Conservation (phyloP, 2,329 filamentous ascomycete genomes). For the Epicoccum sorghinum region DNA sequence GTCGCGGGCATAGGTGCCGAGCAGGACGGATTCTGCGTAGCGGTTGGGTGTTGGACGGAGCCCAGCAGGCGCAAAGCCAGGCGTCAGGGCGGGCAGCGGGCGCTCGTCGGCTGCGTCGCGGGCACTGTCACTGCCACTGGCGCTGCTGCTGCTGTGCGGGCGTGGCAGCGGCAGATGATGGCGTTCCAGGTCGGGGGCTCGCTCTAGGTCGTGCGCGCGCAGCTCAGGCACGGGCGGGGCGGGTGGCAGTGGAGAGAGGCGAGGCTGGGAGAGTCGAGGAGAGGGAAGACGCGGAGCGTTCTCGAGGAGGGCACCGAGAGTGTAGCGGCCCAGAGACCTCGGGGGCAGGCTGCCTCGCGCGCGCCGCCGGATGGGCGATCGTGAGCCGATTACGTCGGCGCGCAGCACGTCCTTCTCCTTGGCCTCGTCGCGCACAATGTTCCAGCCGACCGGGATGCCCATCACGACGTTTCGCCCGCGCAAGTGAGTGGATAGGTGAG, state of each 20-base stretch:
- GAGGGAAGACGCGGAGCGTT: constrained; percentile 23
- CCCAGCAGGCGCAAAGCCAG: constrained; percentile 44
- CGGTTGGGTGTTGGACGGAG: constrained; percentile 13
- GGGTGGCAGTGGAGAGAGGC: constrained; percentile 34
- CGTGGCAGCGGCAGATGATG: neutral
- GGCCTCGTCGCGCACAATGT: constrained; percentile 58
- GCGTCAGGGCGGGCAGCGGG: constrained; percentile 39
- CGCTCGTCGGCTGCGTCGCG: neutral
- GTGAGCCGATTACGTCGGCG: constrained; percentile 58
- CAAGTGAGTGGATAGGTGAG: constrained; percentile 17
- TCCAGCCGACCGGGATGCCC: constrained; percentile 57
- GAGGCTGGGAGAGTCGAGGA: constrained; percentile 25
- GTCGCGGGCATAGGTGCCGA: no score
- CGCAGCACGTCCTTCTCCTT: constrained; percentile 54
- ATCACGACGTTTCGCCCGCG: constrained; percentile 38
- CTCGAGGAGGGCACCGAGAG: constrained; percentile 17
- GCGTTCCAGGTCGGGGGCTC: constrained; percentile 1
- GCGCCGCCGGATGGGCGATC: constrained; percentile 65
- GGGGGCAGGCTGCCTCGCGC: constrained; percentile 34
- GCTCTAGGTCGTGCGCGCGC: neutral
- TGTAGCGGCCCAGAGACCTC: constrained; percentile 21
- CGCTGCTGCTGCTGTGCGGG: neutral
- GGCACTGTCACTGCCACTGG: neutral
- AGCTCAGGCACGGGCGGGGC: constrained; percentile 45
- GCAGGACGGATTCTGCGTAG: no score